Base-by-base conservation (phyloP, 805 yeast genomes). In the Kregervanrija pseudodelftensis region DNA sequence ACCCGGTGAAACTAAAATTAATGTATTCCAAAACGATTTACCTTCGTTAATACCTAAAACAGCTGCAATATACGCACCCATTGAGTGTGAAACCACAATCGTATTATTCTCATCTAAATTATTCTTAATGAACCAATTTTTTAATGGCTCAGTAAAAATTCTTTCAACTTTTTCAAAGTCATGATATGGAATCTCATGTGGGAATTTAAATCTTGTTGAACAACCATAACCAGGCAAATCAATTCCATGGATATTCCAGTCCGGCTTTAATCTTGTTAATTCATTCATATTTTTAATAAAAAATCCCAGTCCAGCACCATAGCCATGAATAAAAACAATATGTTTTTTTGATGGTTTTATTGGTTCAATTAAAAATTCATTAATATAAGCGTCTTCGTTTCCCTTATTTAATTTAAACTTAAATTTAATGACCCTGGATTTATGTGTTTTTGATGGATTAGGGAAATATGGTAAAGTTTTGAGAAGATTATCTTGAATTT, bases 201-300 rank as follows among this genome's bases (percentile, higher is more conserved):
- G 73, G 58, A 85, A 87, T 40, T 71, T 68, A 1, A 95, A 95
- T 50, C 98, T 72, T 1, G 95, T 77, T 1, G 95, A 85, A 46
- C 86, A 79, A 1, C 98, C 99, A 64, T 85, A 91, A 0, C 99
- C 99, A 2, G 88, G 73, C 44, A 90, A 65, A 58, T 91, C 99
- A 3, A 91, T 74, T 0, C 96, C 85, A 65, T 88, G 96, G 38
- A 90, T 69, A 44, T 82, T 74, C 85, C 93, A 85, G 36, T 73
- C 66, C 30, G 74, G 66, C 17, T 63, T 53, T 45, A 54, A 30
- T 11, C 45, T 36, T 0, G 66, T 58, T 15, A 59, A 30, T 11
- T 49, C 49, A 39, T 74, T 76, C 51, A 86, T 77, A 57, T 86
- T 91, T 49, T 82, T 77, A 56, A 82, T 76, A 54, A 79, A 91